These are phyloP conservation scores for Usnea hakonensis DNA, from an alignment of 495 filamentous ascomycete genomes.

Conservation along the genomic window DNA sequence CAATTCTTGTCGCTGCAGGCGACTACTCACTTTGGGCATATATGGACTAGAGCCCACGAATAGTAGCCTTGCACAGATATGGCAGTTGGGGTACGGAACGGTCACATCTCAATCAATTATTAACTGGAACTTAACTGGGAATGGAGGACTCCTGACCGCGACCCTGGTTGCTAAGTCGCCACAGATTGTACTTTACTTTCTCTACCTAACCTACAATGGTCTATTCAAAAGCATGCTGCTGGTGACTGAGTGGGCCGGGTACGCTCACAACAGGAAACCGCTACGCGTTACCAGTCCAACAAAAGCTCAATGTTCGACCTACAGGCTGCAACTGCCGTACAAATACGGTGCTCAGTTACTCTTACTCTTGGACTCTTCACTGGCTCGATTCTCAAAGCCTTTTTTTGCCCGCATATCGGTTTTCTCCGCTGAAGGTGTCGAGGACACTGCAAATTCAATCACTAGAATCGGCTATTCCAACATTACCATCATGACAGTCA, in stretches of 20 bases:
- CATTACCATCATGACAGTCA: constrained; percentile 26
- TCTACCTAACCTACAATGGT: constrained; percentile 36
- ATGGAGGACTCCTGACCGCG: constrained; percentile 18
- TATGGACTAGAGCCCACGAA: too few species aligned
- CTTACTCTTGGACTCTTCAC: constrained; percentile 26
- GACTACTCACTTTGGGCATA: too few species aligned
- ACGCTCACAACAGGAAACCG: constrained; percentile 26
- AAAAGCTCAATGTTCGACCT: constrained; percentile 35
- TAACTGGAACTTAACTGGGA: background rate
- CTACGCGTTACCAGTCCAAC: constrained; percentile 42
- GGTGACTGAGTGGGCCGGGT: constrained; percentile 30
- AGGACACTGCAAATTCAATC: constrained; percentile 16
- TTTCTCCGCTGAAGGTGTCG: background rate
- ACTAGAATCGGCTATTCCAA: constrained; percentile 30
- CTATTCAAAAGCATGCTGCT: constrained; percentile 37
- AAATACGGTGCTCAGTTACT: constrained; percentile 35
- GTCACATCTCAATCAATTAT: constrained; percentile 24
- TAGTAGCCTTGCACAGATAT: too few species aligned
- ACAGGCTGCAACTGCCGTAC: constrained; percentile 42
- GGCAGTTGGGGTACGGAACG: constrained; percentile 27
- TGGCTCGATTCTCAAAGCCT: constrained; percentile 37
- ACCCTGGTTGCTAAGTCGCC: constrained; percentile 36
- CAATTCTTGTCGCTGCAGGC: too few species aligned
- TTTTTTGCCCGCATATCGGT: constrained; percentile 31
- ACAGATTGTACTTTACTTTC: constrained; percentile 37